Conservation (phyloP, 1,139 yeast species). For the Blastobotrys indianensis region DNA sequence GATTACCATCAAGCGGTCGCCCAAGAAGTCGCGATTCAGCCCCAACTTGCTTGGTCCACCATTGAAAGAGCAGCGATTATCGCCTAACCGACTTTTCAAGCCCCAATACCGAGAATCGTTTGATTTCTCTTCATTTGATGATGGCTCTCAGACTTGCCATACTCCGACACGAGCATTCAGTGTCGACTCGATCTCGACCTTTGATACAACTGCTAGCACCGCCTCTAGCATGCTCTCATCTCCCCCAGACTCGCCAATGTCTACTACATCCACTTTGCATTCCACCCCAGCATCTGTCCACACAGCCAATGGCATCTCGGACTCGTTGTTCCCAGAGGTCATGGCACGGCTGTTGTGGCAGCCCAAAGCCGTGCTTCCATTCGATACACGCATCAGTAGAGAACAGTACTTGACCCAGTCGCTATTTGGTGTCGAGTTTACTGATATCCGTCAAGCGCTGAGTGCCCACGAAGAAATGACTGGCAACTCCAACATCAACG, state of each 20-base stretch:
- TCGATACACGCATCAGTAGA: neutral
- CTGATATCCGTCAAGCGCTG: neutral
- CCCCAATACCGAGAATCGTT: slow-evolving; percentile 7
- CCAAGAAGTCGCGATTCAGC: slow-evolving; percentile 3
- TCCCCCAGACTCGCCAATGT: neutral
- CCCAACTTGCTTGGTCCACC: neutral
- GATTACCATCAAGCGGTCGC: slow-evolving; percentile 8
- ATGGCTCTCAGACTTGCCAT: neutral
- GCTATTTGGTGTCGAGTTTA: slow-evolving; percentile 2
- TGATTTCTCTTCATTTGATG: neutral
- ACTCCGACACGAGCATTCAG: slow-evolving; percentile 9
- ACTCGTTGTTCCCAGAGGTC: slow-evolving; percentile 9
- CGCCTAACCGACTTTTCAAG: slow-evolving; percentile 2
- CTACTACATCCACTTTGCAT: neutral
- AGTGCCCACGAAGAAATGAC: neutral
- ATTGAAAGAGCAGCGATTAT: no score
- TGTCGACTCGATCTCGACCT: slow-evolving; percentile 5
- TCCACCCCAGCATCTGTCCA: neutral
- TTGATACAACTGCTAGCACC: slow-evolving; percentile 2
- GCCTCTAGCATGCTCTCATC: neutral
- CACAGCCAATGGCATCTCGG: neutral
- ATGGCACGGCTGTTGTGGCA: slow-evolving; percentile 8
- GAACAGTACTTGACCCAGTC: slow-evolving; percentile 8
- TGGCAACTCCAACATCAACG: no score
- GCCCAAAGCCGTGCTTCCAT: slow-evolving; percentile 10